Evolutionary conservation across 352 stramenopile genomes (phyloP), one percentile per base, ranked within the genome.

Genomic region (Phytopythium helicoides): DNA sequence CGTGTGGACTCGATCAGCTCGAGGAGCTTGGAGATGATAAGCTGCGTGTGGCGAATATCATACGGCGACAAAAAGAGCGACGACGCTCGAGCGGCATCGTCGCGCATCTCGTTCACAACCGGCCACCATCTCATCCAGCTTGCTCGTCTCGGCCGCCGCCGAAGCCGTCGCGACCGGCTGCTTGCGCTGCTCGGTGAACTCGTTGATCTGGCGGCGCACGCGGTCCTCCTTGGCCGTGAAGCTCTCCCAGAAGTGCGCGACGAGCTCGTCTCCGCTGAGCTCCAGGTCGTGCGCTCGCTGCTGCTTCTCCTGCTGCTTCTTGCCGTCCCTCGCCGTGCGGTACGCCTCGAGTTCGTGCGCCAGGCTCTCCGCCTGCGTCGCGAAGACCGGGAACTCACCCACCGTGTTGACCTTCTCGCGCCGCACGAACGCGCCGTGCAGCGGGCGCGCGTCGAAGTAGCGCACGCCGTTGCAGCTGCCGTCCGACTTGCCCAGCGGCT

Each of bases 41-140:
- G 36, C 52, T 94, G 81, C 25, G 83, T 81, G 33, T 93, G 81
- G 12, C 86, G 83, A 46, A 86, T 85, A 52, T 96, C 87, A 46
- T 96, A 96, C 35, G 81, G 77, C n/a, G 86, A 89, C 36, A 96
- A 58, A 56, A 79, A 92, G 22, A 96, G 53, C 33, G 85, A 89
- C 8, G 83, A 76, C n/a, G 73, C 81, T 0, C 68, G 77, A 1
- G 81, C 79, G 2, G 75, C 65, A 7, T 76, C 59, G 37, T 92
- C 73, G 15, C 75, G 62, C 75, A 92, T 83, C 22, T 39, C 62
- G 40, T 83, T 67, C 19, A 89, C 66, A 14, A 60, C 23, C 11
- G n/a, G 76, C 45, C 42, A 88, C 61, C 19, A 87, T 57, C 1
- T 70, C 64, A 39, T 92, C 75, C 34, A 90, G 54, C 31, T 74